These are phyloP conservation scores for Evernia prunastri DNA, from an alignment of 495 filamentous ascomycete species.

Conservation along the genomic window DNA sequence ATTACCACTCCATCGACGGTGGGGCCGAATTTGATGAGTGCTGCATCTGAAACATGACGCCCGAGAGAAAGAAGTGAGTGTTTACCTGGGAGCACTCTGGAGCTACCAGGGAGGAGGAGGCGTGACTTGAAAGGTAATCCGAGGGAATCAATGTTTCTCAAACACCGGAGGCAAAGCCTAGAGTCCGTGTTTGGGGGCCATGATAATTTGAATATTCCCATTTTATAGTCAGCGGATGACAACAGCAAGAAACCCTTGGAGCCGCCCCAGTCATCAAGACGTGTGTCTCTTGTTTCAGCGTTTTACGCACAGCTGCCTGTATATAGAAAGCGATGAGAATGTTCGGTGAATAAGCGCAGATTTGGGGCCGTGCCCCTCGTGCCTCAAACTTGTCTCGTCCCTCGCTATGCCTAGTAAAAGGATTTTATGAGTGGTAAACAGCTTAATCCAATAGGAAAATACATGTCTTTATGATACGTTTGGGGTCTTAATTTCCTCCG, in stretches of 20 bases:
- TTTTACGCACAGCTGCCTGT: background rate
- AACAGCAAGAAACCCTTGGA: background rate
- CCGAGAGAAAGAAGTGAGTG: background rate
- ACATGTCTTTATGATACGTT: background rate
- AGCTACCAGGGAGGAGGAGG: background rate
- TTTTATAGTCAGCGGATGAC: background rate
- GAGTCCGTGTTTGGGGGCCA: background rate
- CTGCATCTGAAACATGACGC: background rate
- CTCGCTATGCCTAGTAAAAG: no score
- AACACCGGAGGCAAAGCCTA: background rate
- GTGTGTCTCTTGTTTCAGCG: background rate
- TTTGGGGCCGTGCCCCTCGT: background rate
- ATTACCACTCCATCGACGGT: background rate
- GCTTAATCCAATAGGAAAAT: background rate
- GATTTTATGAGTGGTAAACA: no score
- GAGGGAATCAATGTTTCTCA: background rate
- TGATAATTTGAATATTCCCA: background rate
- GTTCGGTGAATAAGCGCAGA: background rate
- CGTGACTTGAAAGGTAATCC: background rate
- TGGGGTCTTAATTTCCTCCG: no score
- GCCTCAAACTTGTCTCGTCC: no score
- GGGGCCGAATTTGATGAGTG: background rate
- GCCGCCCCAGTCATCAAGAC: background rate
- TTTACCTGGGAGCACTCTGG: background rate
- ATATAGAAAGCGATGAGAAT: background rate